These are phyloP conservation scores for Penicillium bialowiezense DNA, from an alignment of 495 filamentous ascomycete species.

Conservation along the genomic window DNA sequence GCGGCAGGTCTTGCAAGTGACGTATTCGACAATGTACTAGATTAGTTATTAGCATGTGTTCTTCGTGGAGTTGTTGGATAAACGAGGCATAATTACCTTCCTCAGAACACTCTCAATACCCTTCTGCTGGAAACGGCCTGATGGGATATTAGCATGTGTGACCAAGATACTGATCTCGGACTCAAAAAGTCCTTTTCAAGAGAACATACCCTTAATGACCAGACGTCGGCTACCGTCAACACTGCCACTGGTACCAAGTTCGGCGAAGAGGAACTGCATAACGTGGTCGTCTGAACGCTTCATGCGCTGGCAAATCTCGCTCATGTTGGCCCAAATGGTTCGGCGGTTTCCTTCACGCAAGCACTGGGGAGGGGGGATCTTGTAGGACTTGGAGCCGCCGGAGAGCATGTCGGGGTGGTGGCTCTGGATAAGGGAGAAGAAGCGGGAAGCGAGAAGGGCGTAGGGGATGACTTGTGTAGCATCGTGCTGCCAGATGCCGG, in stretches of 20 bases:
- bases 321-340: slow-evolving; percentile 98
- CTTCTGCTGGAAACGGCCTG: slow-evolving; percentile 85
- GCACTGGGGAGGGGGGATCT: slow-evolving; percentile 98
- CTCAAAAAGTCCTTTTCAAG: too few species aligned
- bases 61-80: background rate
- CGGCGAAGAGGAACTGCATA: slow-evolving; percentile 66
- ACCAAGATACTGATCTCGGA: too few species aligned
- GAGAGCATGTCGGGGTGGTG: slow-evolving; percentile 93
- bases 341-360: slow-evolving; percentile 99
- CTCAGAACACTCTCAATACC: slow-evolving; percentile 94
- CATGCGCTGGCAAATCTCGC: slow-evolving; percentile 90
- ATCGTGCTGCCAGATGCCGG: slow-evolving; percentile 89
- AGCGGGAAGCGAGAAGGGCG: background rate
- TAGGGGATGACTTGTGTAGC: slow-evolving; percentile 62
- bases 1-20: slow-evolving; percentile 96
- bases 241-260: slow-evolving; percentile 92
- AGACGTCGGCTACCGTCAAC: slow-evolving; percentile 89
- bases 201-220: slow-evolving; percentile 79
- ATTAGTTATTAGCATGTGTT: background rate
- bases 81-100: slow-evolving; percentile 30
- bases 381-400: slow-evolving; percentile 87
- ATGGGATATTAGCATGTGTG: background rate
- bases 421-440: slow-evolving; percentile 81
- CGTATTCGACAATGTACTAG: slow-evolving; percentile 92
- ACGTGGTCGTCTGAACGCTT: slow-evolving; percentile 49